Conservation (phyloP, 2,329 filamentous ascomycete genomes). For the Fusarium camptoceras region DNA sequence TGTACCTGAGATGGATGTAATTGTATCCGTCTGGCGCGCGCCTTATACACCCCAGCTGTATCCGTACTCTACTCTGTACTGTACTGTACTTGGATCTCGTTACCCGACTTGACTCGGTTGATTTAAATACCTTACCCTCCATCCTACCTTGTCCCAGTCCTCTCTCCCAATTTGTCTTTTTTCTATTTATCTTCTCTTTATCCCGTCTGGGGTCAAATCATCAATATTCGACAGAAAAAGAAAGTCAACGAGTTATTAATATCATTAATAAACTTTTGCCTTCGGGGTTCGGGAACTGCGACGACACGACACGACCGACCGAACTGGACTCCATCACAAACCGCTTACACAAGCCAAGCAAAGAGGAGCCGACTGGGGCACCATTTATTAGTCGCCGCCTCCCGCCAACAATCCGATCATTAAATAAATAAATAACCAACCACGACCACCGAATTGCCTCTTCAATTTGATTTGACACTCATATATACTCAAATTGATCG, state of each 20-base stretch:
- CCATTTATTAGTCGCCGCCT: constrained; percentile 29
- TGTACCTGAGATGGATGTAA: constrained; percentile 1
- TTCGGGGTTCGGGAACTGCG: constrained; percentile 39
- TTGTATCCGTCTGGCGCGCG: constrained; percentile 1
- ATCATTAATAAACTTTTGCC: constrained; percentile 9
- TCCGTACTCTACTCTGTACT: neutral
- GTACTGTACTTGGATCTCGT: constrained; percentile 25
- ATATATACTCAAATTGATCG: neutral
- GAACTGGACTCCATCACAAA: constrained; percentile 22
- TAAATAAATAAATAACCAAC: neutral
- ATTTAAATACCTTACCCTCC: constrained; percentile 40
- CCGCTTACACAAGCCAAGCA: constrained; percentile 37
- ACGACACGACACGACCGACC: constrained; percentile 3
- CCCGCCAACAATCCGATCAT: constrained; percentile 15
- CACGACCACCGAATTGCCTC: neutral
- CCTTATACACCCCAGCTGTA: constrained; percentile 28
- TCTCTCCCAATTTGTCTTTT: constrained; percentile 1
- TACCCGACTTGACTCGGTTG: constrained; percentile 20
- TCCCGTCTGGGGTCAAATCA: neutral
- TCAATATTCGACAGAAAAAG: neutral
- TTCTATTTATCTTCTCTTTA: neutral
- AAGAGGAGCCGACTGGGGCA: constrained; percentile 13
- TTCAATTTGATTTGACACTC: neutral
- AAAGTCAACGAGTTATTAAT: neutral
- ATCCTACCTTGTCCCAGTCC: neutral